Conservation (phyloP, 345 rosid species). For the Carallia brachiata region DNA sequence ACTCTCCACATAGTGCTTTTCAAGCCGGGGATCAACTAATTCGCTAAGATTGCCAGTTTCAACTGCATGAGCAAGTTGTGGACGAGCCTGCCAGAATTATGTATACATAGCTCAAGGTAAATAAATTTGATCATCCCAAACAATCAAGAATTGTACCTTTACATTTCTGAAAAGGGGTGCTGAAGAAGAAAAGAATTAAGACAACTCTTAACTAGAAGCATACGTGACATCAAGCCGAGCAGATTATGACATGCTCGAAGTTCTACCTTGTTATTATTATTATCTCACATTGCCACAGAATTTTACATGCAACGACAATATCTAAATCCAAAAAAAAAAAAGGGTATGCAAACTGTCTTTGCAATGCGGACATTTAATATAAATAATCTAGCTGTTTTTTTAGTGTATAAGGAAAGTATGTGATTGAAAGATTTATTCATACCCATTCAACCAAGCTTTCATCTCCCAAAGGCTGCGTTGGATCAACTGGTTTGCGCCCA, state of each 20-base stretch:
- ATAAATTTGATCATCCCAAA: not conserved
- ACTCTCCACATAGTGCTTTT: constrained; percentile 63
- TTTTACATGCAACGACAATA: not conserved
- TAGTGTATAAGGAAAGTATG: too few relatives aligned
- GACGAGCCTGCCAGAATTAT: constrained; percentile 74
- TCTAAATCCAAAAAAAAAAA: too few relatives aligned
- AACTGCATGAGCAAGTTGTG: constrained; percentile 60
- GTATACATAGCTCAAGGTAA: constrained; percentile 5
- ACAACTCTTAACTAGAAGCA: too few relatives aligned
- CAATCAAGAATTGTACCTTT: constrained; percentile 23
- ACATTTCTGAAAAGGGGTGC: too few relatives aligned
- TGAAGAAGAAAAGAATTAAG: too few relatives aligned
- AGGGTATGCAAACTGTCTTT: too few relatives aligned
- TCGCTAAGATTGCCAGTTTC: constrained; percentile 67
- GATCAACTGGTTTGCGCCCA: constrained; percentile 89
- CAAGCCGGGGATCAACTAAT: constrained; percentile 73
- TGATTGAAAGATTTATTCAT: constrained; percentile 13
- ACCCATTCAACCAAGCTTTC: constrained; percentile 99
- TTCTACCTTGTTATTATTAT: too few relatives aligned
- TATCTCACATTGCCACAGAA: constrained; percentile 45
- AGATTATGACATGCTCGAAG: not conserved
- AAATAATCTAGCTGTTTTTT: too few relatives aligned
- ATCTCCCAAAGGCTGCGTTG: constrained; percentile 79
- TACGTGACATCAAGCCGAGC: not conserved
- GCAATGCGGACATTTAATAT: too few relatives aligned